Percentiles rank a stretch among this genome's conserved stretches.
Conservation (phyloP, 495 filamentous ascomycete species). For the Lindgomyces ingoldianus region DNA sequence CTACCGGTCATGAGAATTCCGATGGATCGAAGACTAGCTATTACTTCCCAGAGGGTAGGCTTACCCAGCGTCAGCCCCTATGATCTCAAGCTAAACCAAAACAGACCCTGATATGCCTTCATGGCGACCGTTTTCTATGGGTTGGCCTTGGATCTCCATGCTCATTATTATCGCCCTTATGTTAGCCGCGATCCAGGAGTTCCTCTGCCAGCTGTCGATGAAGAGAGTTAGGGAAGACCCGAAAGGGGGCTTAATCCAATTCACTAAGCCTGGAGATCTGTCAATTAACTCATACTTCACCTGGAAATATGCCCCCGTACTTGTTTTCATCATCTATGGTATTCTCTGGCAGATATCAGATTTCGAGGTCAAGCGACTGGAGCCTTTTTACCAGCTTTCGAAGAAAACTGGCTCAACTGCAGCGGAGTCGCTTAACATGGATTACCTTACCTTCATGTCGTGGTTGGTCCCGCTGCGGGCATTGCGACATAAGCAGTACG, state of each 20-base stretch:
- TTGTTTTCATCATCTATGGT: constrained; percentile 69
- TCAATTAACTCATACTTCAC: constrained; percentile 59
- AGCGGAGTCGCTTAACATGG: constrained; percentile 68
- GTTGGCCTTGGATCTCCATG: constrained; percentile 59
- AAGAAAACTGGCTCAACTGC: constrained; percentile 62
- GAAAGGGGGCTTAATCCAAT: constrained; percentile 49
- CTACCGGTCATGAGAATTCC: not conserved
- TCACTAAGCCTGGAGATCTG: constrained; percentile 56
- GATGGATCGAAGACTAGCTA: constrained; percentile 34
- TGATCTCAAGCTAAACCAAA: not conserved
- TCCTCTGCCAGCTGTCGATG: constrained; percentile 59
- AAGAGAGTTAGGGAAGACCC: constrained; percentile 30
- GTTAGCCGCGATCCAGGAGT: constrained; percentile 60
- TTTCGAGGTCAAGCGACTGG: constrained; percentile 71
- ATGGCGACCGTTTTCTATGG: constrained; percentile 74
- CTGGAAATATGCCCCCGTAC: constrained; percentile 71
- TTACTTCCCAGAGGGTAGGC: constrained; percentile 36
- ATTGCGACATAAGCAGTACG: constrained; percentile 60
- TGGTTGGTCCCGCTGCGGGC: constrained; percentile 65
- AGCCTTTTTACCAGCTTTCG: constrained; percentile 74
- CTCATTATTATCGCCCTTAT: constrained; percentile 60
- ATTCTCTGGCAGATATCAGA: constrained; percentile 74
- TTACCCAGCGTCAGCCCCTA: constrained; percentile 28
- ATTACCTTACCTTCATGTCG: constrained; percentile 67
- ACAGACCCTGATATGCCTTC: constrained; percentile 55